Evolutionary conservation across 495 filamentous ascomycete genomes (phyloP).

Genomic region (Evansstolkia leycettana): DNA sequence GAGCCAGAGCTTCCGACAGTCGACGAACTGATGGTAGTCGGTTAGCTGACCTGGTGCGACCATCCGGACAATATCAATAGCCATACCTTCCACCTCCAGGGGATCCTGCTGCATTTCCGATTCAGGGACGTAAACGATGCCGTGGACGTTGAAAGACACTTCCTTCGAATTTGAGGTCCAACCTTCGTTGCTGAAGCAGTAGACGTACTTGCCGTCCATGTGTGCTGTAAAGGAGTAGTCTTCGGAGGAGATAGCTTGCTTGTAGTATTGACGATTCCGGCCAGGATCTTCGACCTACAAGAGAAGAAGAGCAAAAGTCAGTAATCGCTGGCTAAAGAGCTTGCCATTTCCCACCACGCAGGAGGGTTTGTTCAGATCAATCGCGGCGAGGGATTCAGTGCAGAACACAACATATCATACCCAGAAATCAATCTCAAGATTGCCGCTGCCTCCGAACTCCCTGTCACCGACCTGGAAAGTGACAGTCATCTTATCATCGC

Average conservation of each 20-base stretch:
- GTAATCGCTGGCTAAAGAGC: slow-evolving; percentile 1
- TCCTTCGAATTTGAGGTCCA: slow-evolving; percentile 89
- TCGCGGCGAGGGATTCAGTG: not conserved
- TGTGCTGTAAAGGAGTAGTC: slow-evolving; percentile 85
- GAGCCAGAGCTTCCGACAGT: slow-evolving; percentile 72
- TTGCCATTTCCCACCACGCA: no score
- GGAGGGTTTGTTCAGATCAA: no score
- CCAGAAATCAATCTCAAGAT: slow-evolving; percentile 97
- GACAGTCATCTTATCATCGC: slow-evolving; percentile 95
- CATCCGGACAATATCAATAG: not conserved
- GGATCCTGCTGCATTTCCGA: slow-evolving; percentile 74
- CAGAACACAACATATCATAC: slow-evolving; percentile 38
- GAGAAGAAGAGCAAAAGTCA: slow-evolving; percentile 4
- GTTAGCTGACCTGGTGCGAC: slow-evolving; percentile 3
- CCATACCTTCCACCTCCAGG: slow-evolving; percentile 71
- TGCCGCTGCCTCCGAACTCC: slow-evolving; percentile 89
- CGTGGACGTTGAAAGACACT: slow-evolving; percentile 97
- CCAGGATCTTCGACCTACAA: slow-evolving; percentile 67
- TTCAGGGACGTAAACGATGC: slow-evolving; percentile 94
- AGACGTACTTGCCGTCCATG: slow-evolving; percentile 77
- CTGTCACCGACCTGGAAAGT: slow-evolving; percentile 96
- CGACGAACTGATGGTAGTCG: slow-evolving; percentile 49
- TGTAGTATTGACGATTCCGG: slow-evolving; percentile 59
- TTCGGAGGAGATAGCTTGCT: slow-evolving; percentile 71
- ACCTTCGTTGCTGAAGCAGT: slow-evolving; percentile 99